These are phyloP conservation scores for Brassica hybrid DNA, from an alignment of 441 rosid species.

Conservation along the genomic window DNA sequence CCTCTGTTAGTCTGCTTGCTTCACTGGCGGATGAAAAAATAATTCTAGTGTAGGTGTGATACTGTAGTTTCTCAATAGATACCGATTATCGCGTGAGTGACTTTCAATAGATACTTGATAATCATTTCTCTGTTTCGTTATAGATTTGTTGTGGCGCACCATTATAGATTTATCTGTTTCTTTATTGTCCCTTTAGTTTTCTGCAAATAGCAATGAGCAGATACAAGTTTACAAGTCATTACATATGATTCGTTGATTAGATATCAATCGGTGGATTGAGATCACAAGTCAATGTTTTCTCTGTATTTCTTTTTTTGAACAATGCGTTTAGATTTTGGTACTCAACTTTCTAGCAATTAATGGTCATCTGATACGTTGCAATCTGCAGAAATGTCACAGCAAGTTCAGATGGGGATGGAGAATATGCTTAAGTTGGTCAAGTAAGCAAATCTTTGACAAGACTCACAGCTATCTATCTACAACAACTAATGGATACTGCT, in stretches of 20 bases:
- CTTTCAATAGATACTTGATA: too few relatives aligned
- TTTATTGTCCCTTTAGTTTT: neutral
- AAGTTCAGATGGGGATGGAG: slow-evolving; percentile 75
- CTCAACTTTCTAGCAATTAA: neutral
- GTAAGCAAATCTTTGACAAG: slow-evolving; percentile 46
- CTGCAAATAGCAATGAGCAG: neutral
- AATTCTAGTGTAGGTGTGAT: neutral
- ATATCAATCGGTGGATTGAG: slow-evolving; percentile 15
- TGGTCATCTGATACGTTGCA: slow-evolving; percentile 14
- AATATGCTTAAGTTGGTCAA: slow-evolving; percentile 81
- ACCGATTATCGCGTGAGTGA: neutral
- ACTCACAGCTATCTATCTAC: neutral
- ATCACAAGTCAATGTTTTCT: slow-evolving; percentile 10
- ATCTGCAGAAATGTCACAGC: slow-evolving; percentile 76
- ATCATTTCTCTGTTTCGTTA: neutral
- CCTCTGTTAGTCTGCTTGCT: slow-evolving; percentile 8
- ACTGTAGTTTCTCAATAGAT: neutral
- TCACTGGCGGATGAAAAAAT: too few relatives aligned
- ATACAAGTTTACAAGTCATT: neutral
- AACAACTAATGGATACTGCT: neutral
- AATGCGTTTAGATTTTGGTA: neutral
- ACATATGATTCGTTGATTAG: slow-evolving; percentile 13
- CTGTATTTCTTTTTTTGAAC: neutral
- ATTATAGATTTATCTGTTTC: too few relatives aligned
- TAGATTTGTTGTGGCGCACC: too few relatives aligned